A percentile compares a stretch with the other conserved stretches of the same genome.
These are phyloP conservation scores for Quercus gilva DNA, from an alignment of 306 rosid species.

Conservation along the genomic window DNA sequence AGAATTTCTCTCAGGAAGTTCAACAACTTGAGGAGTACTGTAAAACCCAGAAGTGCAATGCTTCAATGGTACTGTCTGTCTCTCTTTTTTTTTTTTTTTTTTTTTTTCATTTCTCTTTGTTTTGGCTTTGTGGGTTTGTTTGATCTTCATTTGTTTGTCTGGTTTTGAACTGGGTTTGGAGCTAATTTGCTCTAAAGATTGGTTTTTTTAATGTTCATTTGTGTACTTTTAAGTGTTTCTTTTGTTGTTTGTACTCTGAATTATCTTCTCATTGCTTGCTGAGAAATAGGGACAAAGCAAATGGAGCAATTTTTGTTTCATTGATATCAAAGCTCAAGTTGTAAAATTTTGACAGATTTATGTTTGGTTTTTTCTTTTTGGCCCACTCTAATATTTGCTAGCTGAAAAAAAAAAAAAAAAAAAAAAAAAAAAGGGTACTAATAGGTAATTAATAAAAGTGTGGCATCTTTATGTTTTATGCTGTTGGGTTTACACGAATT, in stretches of 20 bases:
- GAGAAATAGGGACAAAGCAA: conserved; percentile 22
- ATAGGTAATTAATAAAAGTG: background rate
- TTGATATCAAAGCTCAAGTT: background rate
- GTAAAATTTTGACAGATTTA: background rate
- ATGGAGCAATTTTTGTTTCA: conserved; percentile 8
- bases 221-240: background rate
- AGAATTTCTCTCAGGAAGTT: conserved; percentile 65
- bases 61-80: conserved; percentile 45
- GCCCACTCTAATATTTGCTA: conserved; percentile 8
- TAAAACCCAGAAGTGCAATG: conserved; percentile 59
- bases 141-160: conserved; percentile 36
- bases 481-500: background rate
- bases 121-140: conserved; percentile 8
- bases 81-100: background rate
- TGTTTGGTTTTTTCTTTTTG: background rate
- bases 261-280: conserved; percentile 4
- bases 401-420: conserved; percentile 7
- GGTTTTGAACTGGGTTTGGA: conserved; percentile 13
- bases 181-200: conserved; percentile 11
- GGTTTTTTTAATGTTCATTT: background rate
- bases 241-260: conserved; percentile 10
- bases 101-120: background rate
- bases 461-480: conserved; percentile 2
- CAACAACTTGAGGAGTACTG: conserved; percentile 81
- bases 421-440: background rate